A percentile compares a stretch with the other conserved stretches of the same genome.
Evolutionary conservation across 2,329 filamentous ascomycete genomes (phyloP).

Genomic region (Paramyrothecium roridum): DNA sequence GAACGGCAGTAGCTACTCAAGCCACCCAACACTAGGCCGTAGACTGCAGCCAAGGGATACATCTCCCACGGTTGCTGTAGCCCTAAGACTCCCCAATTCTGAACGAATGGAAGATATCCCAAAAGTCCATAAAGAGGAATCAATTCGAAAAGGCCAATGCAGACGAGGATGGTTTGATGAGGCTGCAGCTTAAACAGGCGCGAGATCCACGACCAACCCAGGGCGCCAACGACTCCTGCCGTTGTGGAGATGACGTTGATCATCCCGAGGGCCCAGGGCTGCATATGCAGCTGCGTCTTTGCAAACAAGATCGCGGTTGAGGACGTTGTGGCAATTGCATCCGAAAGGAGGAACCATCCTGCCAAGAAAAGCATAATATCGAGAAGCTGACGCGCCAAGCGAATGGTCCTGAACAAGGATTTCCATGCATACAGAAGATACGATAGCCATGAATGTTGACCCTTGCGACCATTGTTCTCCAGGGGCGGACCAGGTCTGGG

Average conservation of each 20-base stretch:
- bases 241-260: slow-evolving; percentile 92
- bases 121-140: slow-evolving; percentile 90
- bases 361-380: slow-evolving; percentile 77
- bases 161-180: slow-evolving; percentile 87
- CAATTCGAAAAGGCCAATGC: slow-evolving; percentile 84
- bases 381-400: slow-evolving; percentile 67
- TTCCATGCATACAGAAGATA: slow-evolving; percentile 86
- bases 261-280: slow-evolving; percentile 79
- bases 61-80: slow-evolving; percentile 97
- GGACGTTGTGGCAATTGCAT: slow-evolving; percentile 90
- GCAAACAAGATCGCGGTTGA: slow-evolving; percentile 94
- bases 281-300: slow-evolving; percentile 90
- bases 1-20: slow-evolving; percentile 88
- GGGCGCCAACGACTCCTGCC: slow-evolving; percentile 81
- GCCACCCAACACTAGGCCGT: slow-evolving; percentile 92
- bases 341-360: slow-evolving; percentile 92
- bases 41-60: slow-evolving; percentile 87
- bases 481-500: slow-evolving; percentile 85
- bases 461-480: slow-evolving; percentile 35
- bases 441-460: slow-evolving; percentile 49
- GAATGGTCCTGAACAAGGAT: slow-evolving; percentile 76
- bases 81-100: slow-evolving; percentile 71
- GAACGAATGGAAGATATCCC: slow-evolving; percentile 80
- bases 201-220: slow-evolving; percentile 82
- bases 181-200: slow-evolving; percentile 67